Evolutionary conservation across 106 monocot species (phyloP).

Genomic region (Narthecium ossifragum): DNA sequence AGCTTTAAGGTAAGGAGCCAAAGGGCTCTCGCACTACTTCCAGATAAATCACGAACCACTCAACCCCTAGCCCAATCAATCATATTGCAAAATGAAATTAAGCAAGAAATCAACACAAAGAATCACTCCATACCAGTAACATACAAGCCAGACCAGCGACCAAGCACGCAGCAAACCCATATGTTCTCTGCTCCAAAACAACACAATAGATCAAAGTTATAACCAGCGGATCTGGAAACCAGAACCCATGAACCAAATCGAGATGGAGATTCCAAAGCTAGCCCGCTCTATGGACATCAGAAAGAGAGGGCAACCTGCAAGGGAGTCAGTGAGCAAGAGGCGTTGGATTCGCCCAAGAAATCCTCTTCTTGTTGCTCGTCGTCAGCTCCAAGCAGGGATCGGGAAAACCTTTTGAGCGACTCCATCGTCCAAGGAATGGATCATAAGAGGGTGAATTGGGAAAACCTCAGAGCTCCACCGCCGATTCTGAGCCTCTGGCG

Average conservation of each 20-base stretch:
- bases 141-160: slow-evolving; percentile 57
- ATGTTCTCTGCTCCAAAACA: slow-evolving; percentile 53
- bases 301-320: slow-evolving; percentile 53
- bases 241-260: neutral
- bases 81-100: neutral
- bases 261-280: neutral
- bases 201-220: slow-evolving; percentile 3
- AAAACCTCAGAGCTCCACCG: no score
- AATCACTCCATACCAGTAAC: slow-evolving; percentile 56
- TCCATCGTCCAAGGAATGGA: slow-evolving; percentile 46
- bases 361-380: slow-evolving; percentile 57
- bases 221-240: neutral
- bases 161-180: slow-evolving; percentile 68
- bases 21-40: no score
- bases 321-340: slow-evolving; percentile 51
- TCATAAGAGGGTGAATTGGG: no score
- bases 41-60: no score
- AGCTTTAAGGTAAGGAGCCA: no score
- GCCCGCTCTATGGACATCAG: neutral
- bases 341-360: slow-evolving; percentile 45
- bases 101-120: neutral
- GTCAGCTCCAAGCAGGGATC: slow-evolving; percentile 27
- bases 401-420: slow-evolving; percentile 35
- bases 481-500: no score
- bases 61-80: neutral